These are phyloP conservation scores for Dryas octopetala DNA, from an alignment of 306 rosid genomes.

Conservation along the genomic window DNA sequence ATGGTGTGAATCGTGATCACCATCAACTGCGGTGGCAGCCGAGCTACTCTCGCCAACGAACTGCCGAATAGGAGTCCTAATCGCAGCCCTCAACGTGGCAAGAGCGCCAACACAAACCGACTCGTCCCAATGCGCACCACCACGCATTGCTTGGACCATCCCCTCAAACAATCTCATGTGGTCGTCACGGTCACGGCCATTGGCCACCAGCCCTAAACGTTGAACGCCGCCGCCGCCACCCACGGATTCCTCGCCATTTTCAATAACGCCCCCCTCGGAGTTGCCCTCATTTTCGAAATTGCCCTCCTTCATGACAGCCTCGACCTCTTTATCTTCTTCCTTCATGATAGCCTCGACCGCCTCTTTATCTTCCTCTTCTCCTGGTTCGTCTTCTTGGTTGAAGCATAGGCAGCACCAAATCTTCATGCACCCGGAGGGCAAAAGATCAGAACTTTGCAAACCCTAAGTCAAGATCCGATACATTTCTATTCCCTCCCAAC, in stretches of 20 bases:
- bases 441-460: slow-evolving; percentile 30
- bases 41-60: slow-evolving; percentile 70
- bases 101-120: slow-evolving; percentile 27
- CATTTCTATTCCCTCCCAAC: slow-evolving; percentile 32
- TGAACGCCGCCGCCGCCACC: neutral
- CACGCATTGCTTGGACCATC: slow-evolving; percentile 40
- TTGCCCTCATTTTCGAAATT: slow-evolving; percentile 35
- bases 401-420: slow-evolving; percentile 76
- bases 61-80: slow-evolving; percentile 25
- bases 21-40: slow-evolving; percentile 35
- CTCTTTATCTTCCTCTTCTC: slow-evolving; percentile 26
- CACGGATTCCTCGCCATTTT: slow-evolving; percentile 33
- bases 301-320: slow-evolving; percentile 42
- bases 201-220: slow-evolving; percentile 18
- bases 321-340: slow-evolving; percentile 4
- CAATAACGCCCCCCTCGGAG: slow-evolving; percentile 25
- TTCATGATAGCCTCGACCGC: slow-evolving; percentile 32
- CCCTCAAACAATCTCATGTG: slow-evolving; percentile 39
- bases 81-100: slow-evolving; percentile 33
- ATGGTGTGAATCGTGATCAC: slow-evolving; percentile 58
- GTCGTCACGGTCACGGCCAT: slow-evolving; percentile 26
- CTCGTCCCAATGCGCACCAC: slow-evolving; percentile 36
- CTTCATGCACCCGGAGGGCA: slow-evolving; percentile 61
- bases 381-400: slow-evolving; percentile 51
- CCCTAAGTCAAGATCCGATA: slow-evolving; percentile 55